A percentile compares a stretch with the other conserved stretches of the same genome.
Evolutionary conservation across 768 basidiomycete genomes (phyloP).

Genomic region (Melanogaster broomeanus): DNA sequence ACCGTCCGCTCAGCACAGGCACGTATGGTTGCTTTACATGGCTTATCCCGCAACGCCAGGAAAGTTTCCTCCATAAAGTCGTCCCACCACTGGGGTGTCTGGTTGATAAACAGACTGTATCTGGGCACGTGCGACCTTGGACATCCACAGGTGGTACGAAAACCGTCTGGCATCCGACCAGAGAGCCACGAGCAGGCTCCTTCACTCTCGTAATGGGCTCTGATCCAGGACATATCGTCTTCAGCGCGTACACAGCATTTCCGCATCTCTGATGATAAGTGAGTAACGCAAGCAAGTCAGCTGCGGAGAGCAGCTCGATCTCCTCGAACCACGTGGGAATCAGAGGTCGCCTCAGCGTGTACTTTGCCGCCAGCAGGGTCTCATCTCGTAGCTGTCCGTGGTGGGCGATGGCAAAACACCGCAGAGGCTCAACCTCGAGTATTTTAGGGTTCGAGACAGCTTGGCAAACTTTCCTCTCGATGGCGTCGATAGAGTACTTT

Average conservation of each 20-base stretch:
- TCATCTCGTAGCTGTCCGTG: constrained; percentile 23
- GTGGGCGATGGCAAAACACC: constrained; percentile 33
- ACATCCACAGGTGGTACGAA: neutral
- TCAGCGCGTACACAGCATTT: neutral
- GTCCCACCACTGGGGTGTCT: constrained; percentile 17
- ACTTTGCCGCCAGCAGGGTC: constrained; percentile 28
- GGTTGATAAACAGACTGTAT: neutral
- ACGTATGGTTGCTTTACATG: constrained; percentile 14
- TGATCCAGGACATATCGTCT: constrained; percentile 14
- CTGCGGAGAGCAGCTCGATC: constrained; percentile 30
- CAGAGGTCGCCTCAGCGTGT: constrained; percentile 28
- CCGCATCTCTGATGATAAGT: too few relatives aligned
- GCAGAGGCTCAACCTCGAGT: constrained; percentile 23
- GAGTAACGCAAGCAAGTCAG: too few relatives aligned
- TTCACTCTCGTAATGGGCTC: constrained; percentile 6
- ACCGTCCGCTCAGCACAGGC: neutral
- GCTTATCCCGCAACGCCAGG: constrained; percentile 14
- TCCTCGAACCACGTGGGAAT: constrained; percentile 24
- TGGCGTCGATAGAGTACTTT: constrained; percentile 20
- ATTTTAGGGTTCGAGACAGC: constrained; percentile 21
- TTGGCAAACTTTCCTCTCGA: constrained; percentile 21
- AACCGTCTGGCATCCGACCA: neutral
- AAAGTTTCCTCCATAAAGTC: constrained; percentile 11
- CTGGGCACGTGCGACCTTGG: neutral
- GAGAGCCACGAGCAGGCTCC: constrained; percentile 11